Evolutionary conservation across 202 grass and related monocot species (phyloP).

Genomic region (Carex sylvatica): DNA sequence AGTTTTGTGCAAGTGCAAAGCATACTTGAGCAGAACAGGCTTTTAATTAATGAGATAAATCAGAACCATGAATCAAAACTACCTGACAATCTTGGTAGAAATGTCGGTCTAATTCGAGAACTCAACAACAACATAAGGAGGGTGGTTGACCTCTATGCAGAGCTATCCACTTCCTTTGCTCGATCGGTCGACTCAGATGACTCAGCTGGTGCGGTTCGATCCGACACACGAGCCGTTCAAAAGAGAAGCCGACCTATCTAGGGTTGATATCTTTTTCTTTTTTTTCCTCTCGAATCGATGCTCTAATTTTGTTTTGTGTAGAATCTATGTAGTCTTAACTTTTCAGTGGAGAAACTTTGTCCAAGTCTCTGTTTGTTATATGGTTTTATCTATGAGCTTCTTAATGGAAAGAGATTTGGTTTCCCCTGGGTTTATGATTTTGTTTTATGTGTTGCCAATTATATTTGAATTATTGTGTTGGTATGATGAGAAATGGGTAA

Average conservation of each 20-base stretch:
- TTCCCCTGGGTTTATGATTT: slow-evolving; percentile 20
- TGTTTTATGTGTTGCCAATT: slow-evolving; percentile 25
- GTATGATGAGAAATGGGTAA: slow-evolving; percentile 16
- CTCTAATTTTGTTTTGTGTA: slow-evolving; percentile 27
- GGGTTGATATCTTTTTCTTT: neutral
- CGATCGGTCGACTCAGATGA: slow-evolving; percentile 55
- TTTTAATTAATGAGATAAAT: slow-evolving; percentile 79
- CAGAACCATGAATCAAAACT: slow-evolving; percentile 85
- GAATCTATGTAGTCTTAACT: slow-evolving; percentile 14
- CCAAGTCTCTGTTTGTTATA: slow-evolving; percentile 11
- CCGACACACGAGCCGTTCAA: slow-evolving; percentile 34
- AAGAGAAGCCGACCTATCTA: slow-evolving; percentile 57
- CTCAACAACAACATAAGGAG: slow-evolving; percentile 87
- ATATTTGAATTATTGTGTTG: slow-evolving; percentile 15
- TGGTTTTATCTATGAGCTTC: neutral
- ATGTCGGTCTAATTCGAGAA: slow-evolving; percentile 72
- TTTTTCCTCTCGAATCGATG: neutral
- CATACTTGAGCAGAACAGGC: slow-evolving; percentile 65
- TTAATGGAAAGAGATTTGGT: slow-evolving; percentile 13
- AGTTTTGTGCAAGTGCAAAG: slow-evolving; percentile 88
- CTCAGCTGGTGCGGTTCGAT: slow-evolving; percentile 42
- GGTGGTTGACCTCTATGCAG: slow-evolving; percentile 75
- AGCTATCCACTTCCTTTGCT: slow-evolving; percentile 61
- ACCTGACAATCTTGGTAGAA: slow-evolving; percentile 63
- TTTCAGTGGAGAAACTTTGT: slow-evolving; percentile 13